These are phyloP conservation scores for Suillus occidentalis DNA, from an alignment of 768 basidiomycete species.

Conservation along the genomic window DNA sequence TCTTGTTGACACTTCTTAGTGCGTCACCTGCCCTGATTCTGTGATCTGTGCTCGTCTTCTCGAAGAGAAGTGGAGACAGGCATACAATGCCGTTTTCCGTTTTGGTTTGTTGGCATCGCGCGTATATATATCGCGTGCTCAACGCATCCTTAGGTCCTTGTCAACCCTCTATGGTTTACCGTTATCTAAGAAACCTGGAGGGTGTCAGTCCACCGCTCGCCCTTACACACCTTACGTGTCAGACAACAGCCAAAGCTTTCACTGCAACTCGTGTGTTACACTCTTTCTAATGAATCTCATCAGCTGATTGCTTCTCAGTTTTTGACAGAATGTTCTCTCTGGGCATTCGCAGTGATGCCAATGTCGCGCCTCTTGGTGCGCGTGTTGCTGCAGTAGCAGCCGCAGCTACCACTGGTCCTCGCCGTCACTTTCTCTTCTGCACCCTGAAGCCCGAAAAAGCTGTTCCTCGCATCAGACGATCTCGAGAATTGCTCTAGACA, in stretches of 20 bases:
- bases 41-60: conserved; percentile 75
- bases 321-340: conserved; percentile 91
- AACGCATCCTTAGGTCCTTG: conserved; percentile 56
- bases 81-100: conserved; percentile 82
- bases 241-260: conserved; percentile 87
- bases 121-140: neutral
- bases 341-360: conserved; percentile 72
- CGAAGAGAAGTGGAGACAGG: conserved; percentile 93
- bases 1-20: conserved; percentile 43
- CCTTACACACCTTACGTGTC: conserved; percentile 85
- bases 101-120: conserved; percentile 52
- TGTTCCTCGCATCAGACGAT: conserved; percentile 43
- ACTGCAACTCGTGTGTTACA: conserved; percentile 69
- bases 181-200: conserved; percentile 88
- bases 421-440: conserved; percentile 85
- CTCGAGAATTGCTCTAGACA: conserved; percentile 35
- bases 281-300: conserved; percentile 1
- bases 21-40: conserved; percentile 81
- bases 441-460: conserved; percentile 62
- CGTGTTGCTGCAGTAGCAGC: conserved; percentile 59
- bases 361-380: conserved; percentile 50
- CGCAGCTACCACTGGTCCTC: conserved; percentile 67
- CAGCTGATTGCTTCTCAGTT: conserved; percentile 43
- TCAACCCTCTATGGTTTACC: conserved; percentile 90
- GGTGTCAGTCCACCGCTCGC: conserved; percentile 87